Evolutionary conservation across 2,329 filamentous ascomycete species (phyloP).

Genomic region (Trichoderma sp.): DNA sequence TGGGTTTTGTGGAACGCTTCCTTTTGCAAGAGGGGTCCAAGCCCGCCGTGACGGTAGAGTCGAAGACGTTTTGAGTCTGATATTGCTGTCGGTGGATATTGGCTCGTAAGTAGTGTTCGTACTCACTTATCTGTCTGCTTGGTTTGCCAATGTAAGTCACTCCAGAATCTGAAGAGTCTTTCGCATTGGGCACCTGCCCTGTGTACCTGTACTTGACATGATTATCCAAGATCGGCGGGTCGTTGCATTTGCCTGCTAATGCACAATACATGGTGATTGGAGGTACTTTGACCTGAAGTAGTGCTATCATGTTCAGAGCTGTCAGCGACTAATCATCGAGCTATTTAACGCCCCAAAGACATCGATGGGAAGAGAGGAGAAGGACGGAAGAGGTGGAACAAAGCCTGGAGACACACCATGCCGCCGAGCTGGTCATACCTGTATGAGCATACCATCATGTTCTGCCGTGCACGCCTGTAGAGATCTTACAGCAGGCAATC

Average conservation of each 20-base stretch:
- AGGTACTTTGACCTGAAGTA: too few relatives aligned
- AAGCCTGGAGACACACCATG: too few relatives aligned
- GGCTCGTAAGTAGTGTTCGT: not conserved
- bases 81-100: not conserved
- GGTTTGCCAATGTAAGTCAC: not conserved
- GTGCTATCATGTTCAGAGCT: not conserved
- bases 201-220: slow-evolving; percentile 3
- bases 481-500: too few relatives aligned
- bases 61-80: slow-evolving; percentile 10
- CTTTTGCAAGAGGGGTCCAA: slow-evolving; percentile 12
- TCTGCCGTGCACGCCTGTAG: too few relatives aligned
- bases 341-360: slow-evolving; percentile 14
- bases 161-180: not conserved
- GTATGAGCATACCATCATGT: too few relatives aligned
- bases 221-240: slow-evolving; percentile 18
- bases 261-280: not conserved
- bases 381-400: not conserved
- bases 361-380: not conserved
- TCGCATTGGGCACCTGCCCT: not conserved
- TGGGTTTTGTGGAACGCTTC: slow-evolving; percentile 15
- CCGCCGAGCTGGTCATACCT: too few relatives aligned
- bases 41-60: not conserved
- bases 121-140: too few relatives aligned
- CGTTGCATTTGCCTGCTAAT: slow-evolving; percentile 13
- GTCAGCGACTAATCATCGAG: not conserved